Conservation (phyloP, 2,329 filamentous ascomycete species). For the Fusarium floridanum region DNA sequence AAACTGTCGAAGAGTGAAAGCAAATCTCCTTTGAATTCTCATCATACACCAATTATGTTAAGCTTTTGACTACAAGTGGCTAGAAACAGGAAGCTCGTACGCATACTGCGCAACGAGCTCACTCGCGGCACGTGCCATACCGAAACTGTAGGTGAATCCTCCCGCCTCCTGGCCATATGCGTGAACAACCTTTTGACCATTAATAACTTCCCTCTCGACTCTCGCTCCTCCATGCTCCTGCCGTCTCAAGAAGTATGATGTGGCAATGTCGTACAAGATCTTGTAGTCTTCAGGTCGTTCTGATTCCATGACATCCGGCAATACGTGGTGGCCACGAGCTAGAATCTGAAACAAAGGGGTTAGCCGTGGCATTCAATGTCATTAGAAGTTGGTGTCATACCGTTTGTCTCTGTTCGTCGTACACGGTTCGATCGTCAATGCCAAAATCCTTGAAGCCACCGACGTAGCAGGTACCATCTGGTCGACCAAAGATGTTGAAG, state of each 20-base stretch:
- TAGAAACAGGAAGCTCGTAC: constrained; percentile 8
- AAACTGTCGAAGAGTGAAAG: not conserved
- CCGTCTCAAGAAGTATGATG: not conserved
- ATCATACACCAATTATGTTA: not conserved
- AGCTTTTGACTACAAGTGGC: not conserved
- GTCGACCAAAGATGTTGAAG: constrained; percentile 8
- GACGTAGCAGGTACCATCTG: constrained; percentile 9
- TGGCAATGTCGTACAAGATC: constrained; percentile 13
- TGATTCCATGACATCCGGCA: not conserved
- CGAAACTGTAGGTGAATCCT: constrained; percentile 12
- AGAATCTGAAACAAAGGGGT: not conserved
- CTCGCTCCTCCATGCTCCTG: constrained; percentile 2
- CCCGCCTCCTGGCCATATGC: constrained; percentile 17
- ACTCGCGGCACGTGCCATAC: not conserved
- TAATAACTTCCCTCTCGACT: constrained; percentile 2
- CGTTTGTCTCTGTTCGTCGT: constrained; percentile 3
- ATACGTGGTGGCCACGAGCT: not conserved
- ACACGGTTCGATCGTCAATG: not conserved
- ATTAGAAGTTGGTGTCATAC: not conserved
- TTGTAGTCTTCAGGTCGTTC: constrained; percentile 4
- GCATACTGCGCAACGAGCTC: constrained; percentile 8
- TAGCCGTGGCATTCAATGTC: not conserved
- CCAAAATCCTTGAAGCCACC: constrained; percentile 12
- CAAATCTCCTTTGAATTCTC: not conserved
- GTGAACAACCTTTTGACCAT: constrained; percentile 14